Evolutionary conservation across 2,329 filamentous ascomycete species (phyloP).

Genomic region (Pseudocercospora crystallina): DNA sequence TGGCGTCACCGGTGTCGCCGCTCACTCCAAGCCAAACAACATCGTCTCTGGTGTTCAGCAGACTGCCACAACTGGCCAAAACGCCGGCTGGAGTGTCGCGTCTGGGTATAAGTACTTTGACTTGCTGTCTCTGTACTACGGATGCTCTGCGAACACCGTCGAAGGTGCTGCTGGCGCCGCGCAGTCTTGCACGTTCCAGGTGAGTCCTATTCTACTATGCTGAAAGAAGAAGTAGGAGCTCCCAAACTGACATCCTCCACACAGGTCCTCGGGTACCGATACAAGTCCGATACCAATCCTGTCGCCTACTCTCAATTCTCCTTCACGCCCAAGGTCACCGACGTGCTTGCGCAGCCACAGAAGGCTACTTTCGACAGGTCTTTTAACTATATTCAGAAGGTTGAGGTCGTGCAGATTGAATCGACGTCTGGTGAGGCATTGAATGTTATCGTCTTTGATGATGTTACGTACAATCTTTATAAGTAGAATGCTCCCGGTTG

Average conservation of each 20-base stretch:
- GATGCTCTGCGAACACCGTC: background rate
- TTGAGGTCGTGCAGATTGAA: conserved; percentile 8
- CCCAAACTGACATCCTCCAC: too few relatives aligned
- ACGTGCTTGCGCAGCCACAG: background rate
- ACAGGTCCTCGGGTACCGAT: conserved; percentile 4
- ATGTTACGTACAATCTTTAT: conserved; percentile 6
- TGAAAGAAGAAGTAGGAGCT: too few relatives aligned
- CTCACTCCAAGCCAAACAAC: conserved; percentile 1
- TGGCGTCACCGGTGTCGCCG: background rate
- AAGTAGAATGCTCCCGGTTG: background rate
- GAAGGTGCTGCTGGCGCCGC: background rate
- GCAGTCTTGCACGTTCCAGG: background rate
- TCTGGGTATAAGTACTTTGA: background rate
- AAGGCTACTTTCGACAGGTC: background rate
- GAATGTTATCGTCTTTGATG: conserved; percentile 5
- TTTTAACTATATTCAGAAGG: conserved; percentile 1
- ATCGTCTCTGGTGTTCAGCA: conserved; percentile 1
- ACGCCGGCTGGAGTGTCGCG: background rate
- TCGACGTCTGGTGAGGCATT: conserved; percentile 1
- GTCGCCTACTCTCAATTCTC: conserved; percentile 2
- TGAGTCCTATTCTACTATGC: too few relatives aligned
- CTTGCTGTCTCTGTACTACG: background rate
- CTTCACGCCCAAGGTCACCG: background rate
- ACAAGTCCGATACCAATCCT: background rate
- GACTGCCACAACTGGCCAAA: background rate